Base-by-base conservation (phyloP, 192 early-diverging fungal genomes). In the Coemansia sp. region DNA sequence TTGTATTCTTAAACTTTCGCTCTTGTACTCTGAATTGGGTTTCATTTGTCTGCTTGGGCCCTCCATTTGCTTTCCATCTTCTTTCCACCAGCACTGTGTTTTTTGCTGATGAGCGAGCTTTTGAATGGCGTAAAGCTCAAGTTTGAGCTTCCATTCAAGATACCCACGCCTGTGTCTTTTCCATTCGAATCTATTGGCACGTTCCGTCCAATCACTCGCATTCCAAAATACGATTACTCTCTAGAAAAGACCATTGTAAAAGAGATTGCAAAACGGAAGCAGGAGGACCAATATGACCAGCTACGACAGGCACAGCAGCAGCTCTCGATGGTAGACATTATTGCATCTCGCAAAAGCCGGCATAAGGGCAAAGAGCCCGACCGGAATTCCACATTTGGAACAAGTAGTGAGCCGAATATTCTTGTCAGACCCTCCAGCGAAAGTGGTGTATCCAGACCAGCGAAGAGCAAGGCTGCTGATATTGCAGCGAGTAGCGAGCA, bases 221-320 rank as follows among this genome's bases (percentile, higher is more conserved):
- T 84, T 58, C 84, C 84, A 59, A 85, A 81, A 65, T 85, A 85
- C 49, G 84, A 85, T 61, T 85, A 81, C 50, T 67, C 84, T 23
- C 73, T 85, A 9, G 84, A 85, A 61, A 79, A 76, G 63, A 77
- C 72, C 62, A 76, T 85, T 53, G 69, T 81, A 68, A 77, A 81
- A 59, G 79, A 85, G n/a, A 76, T 79, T 66, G 68, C 70, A 3
- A 81, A 74, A 67, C 84, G 77, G 53, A 76, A 68, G 53, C 72
- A 78, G 54, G 63, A 70, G 16, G 84, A 85, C 65, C 74, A 84
- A 48, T 77, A 74, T 64, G 62, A 72, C 58, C 58, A 67, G 67
- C 71, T 80, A 38, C 71, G 65, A 45, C 71, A 77, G 67, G 83
- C 83, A 1, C 74, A 79, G 68, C 77, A 85, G 62, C 78, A 85